Percentiles rank a stretch among this genome's conserved stretches.
These are phyloP conservation scores for Brassica hybrid DNA, from an alignment of 441 rosid genomes.

Conservation along the genomic window DNA sequence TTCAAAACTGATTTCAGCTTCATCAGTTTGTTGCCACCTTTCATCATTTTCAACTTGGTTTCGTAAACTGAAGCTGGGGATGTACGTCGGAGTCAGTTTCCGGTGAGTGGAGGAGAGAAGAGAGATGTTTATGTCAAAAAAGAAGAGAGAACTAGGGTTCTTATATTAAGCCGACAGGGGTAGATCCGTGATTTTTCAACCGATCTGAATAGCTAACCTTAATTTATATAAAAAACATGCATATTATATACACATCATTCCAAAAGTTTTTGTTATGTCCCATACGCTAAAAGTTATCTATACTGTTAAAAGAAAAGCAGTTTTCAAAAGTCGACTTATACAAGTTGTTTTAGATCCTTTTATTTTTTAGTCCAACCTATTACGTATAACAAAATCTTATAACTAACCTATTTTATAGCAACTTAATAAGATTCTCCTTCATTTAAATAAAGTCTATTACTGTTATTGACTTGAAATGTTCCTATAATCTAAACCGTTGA, in stretches of 20 bases:
- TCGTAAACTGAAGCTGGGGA: constrained; percentile 11
- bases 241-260: constrained; percentile 17
- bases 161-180: constrained; percentile 29
- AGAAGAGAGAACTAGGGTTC: constrained; percentile 8
- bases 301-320: too few species aligned
- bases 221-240: not conserved
- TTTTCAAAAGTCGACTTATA: too few species aligned
- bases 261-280: constrained; percentile 26
- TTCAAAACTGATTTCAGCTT: constrained; percentile 82
- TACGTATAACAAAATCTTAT: too few species aligned
- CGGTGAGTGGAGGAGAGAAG: constrained; percentile 19
- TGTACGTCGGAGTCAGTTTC: constrained; percentile 20
- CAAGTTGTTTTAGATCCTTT: too few species aligned
- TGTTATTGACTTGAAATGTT: too few species aligned
- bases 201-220: constrained; percentile 2
- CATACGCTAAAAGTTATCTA: constrained; percentile 11
- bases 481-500: too few species aligned
- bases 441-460: too few species aligned
- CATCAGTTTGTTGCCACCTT: constrained; percentile 67
- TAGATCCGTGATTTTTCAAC: constrained; percentile 16
- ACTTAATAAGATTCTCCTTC: too few species aligned
- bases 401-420: too few species aligned
- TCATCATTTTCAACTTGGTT: constrained; percentile 53
- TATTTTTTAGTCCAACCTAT: too few species aligned
- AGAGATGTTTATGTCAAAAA: constrained; percentile 27